A percentile compares a stretch with the other conserved stretches of the same genome.
phyloP scores from a whole-genome alignment of 2,329 filamentous ascomycete genomes.

The Fusarium tupiense region DNA sequence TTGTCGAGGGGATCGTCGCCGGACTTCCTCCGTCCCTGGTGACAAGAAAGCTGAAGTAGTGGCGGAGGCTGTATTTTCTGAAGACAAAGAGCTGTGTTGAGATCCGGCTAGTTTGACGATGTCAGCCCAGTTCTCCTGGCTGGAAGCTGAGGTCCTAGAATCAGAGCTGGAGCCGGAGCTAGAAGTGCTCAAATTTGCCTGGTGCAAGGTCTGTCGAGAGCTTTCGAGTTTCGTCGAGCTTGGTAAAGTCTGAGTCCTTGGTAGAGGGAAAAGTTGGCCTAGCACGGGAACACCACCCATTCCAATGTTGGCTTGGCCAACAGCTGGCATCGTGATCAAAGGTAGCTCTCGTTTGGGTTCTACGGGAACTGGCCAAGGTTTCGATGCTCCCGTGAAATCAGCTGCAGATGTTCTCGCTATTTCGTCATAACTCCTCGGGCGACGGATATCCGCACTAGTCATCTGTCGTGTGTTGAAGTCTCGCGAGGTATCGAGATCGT shows the following conservation, averaged over 20 bases:
- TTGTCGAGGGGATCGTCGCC: slow-evolving; percentile 62
- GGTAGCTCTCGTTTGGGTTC: slow-evolving; percentile 47
- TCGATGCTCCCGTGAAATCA: slow-evolving; percentile 35
- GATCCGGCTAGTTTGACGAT: neutral
- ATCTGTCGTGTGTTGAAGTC: slow-evolving; percentile 27
- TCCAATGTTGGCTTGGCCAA: slow-evolving; percentile 49
- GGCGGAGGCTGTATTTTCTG: slow-evolving; percentile 46
- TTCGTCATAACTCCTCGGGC: slow-evolving; percentile 60
- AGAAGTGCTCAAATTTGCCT: slow-evolving; percentile 59
- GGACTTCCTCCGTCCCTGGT: slow-evolving; percentile 59
- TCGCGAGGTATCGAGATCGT: slow-evolving; percentile 22
- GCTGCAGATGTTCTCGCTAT: slow-evolving; percentile 55
- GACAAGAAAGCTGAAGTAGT: slow-evolving; percentile 62
- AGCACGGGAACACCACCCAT: slow-evolving; percentile 53
- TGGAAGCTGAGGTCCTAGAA: slow-evolving; percentile 59
- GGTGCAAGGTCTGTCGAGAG: slow-evolving; percentile 40
- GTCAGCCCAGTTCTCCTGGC: slow-evolving; percentile 31
- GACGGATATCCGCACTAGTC: slow-evolving; percentile 56
- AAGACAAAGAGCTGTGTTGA: slow-evolving; percentile 1
- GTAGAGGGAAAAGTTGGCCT: slow-evolving; percentile 55
- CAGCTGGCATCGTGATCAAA: slow-evolving; percentile 50
- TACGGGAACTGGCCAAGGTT: neutral
- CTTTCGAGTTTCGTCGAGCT: slow-evolving; percentile 20
- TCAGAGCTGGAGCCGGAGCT: slow-evolving; percentile 57
- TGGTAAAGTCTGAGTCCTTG: slow-evolving; percentile 45